Percentiles rank a stretch among this genome's conserved stretches.
Evolutionary conservation across 768 basidiomycete genomes (phyloP).

Genomic region (Mycena vitilis): DNA sequence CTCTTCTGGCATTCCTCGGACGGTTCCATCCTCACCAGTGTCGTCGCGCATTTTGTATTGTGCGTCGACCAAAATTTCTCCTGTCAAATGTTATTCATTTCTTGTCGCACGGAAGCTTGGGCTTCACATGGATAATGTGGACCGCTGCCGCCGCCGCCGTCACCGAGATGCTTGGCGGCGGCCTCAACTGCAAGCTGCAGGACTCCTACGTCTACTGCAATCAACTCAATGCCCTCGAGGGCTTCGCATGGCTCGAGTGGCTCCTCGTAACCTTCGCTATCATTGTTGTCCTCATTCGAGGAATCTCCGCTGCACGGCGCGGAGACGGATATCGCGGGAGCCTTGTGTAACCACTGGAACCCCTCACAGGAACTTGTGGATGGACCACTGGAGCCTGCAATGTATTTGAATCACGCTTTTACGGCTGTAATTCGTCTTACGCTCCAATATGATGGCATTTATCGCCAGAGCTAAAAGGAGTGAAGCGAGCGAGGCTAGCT

Average conservation of each 20-base stretch:
- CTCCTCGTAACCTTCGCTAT: constrained; percentile 72
- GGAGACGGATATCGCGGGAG: constrained; percentile 77
- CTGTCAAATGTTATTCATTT: constrained; percentile 16
- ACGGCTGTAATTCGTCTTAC: neutral
- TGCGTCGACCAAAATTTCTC: constrained; percentile 49
- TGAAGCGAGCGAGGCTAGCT: constrained; percentile 63
- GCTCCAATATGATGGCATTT: neutral
- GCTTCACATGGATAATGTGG: constrained; percentile 85
- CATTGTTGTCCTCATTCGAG: constrained; percentile 69
- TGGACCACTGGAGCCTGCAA: neutral
- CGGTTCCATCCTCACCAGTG: constrained; percentile 66
- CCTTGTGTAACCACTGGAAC: constrained; percentile 49
- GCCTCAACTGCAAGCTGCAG: constrained; percentile 72
- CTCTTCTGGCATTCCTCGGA: constrained; percentile 66
- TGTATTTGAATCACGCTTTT: constrained; percentile 18
- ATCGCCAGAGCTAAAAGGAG: constrained; percentile 41
- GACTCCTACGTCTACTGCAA: constrained; percentile 71
- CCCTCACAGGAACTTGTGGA: neutral
- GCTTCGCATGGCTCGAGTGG: constrained; percentile 82
- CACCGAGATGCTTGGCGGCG: constrained; percentile 76
- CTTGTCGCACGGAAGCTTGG: constrained; percentile 55
- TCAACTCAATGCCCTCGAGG: constrained; percentile 82
- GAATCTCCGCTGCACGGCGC: constrained; percentile 65
- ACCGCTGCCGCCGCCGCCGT: constrained; percentile 77
- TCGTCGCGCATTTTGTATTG: constrained; percentile 73